Base-by-base conservation (phyloP, 2,329 filamentous ascomycete genomes). In the Colletotrichum limetticola region DNA sequence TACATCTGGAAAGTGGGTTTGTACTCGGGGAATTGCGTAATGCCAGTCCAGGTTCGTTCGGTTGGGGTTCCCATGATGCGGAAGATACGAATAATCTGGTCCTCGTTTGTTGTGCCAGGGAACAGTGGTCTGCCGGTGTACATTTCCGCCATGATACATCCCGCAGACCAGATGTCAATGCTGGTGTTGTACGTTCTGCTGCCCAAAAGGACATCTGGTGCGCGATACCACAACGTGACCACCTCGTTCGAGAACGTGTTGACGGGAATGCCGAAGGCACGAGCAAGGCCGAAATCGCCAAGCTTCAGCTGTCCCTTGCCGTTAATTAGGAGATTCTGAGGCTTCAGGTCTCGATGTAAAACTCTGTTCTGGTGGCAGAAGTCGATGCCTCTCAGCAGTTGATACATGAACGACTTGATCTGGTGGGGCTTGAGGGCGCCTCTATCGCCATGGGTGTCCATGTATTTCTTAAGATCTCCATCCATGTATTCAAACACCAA, bases 131-230 rank as follows among this genome's bases (percentile, higher is more conserved):
- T 91, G 4, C 97, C 97, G 0, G 96, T 98, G 83, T 97, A 98
- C 95, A 99, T 98, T 85, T 99, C 97, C 11, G 97, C 97, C 97
- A 99, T 98, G 87, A 99, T 99, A 83, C 97, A 99, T 69, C 97
- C 97, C 7, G 97, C 97, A 7, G 95, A 98, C 97, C 97, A 99
- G 81, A 99, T 98, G 80, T 99, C 97, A 82, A 99, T 98, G 84
- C 95, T 97, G n/a, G 97, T 99, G 85, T 98, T 99, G 86, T 99
- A 99, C 26, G 97, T 98, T 76, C 97, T 89, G 78, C 94, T 97
- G 65, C 97, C 97, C 58, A 99, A 90, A 64, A 99, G 89, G 59
- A 99, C 97, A 79, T 99, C 97, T 0, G 97, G 97, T 1, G 97
- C 97, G 56, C 97, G 94, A 83, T 99, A 99, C 96, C 96, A 98